phyloP scores from a whole-genome alignment of 2,329 filamentous ascomycete genomes.

The Chrysosporium queenslandicum region DNA sequence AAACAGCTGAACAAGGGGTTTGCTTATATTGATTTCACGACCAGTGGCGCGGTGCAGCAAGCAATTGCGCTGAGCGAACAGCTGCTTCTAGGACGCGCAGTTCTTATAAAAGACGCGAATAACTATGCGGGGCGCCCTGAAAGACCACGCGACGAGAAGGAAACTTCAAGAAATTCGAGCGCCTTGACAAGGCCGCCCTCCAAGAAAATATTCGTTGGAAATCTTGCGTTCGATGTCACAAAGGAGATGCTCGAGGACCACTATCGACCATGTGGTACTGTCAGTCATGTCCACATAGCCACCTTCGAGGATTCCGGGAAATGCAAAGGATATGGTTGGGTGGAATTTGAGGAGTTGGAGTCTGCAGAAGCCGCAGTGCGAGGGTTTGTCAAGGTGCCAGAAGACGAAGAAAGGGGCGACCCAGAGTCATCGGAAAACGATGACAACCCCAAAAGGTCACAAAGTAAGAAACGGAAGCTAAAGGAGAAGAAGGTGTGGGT shows the following conservation, averaged over 20 bases:
- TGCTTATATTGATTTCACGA: slow-evolving; percentile 86
- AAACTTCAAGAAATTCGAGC: slow-evolving; percentile 19
- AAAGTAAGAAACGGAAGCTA: slow-evolving; percentile 46
- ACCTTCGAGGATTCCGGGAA: slow-evolving; percentile 96
- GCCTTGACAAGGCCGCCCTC: slow-evolving; percentile 48
- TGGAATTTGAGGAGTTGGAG: slow-evolving; percentile 73
- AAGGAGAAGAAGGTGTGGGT: slow-evolving; percentile 65
- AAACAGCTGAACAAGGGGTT: slow-evolving; percentile 77
- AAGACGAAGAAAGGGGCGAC: slow-evolving; percentile 37
- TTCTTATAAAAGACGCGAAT: slow-evolving; percentile 88
- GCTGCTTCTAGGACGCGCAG: slow-evolving; percentile 61
- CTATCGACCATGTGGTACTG: slow-evolving; percentile 73
- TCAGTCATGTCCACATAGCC: slow-evolving; percentile 76
- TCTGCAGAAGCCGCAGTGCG: slow-evolving; percentile 66
- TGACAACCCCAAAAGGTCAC: slow-evolving; percentile 24
- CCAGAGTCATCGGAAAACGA: slow-evolving; percentile 44
- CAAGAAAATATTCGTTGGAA: slow-evolving; percentile 80
- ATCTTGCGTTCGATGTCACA: slow-evolving; percentile 70
- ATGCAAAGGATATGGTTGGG: slow-evolving; percentile 95
- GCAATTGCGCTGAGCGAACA: slow-evolving; percentile 81
- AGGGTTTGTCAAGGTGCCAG: slow-evolving; percentile 61
- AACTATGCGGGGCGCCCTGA: slow-evolving; percentile 83
- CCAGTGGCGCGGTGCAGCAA: slow-evolving; percentile 56
- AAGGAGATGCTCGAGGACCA: slow-evolving; percentile 72
- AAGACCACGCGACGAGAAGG: slow-evolving; percentile 43